phyloP scores from a whole-genome alignment of 2,329 filamentous ascomycete species.

The Parascedosporium putredinis region DNA sequence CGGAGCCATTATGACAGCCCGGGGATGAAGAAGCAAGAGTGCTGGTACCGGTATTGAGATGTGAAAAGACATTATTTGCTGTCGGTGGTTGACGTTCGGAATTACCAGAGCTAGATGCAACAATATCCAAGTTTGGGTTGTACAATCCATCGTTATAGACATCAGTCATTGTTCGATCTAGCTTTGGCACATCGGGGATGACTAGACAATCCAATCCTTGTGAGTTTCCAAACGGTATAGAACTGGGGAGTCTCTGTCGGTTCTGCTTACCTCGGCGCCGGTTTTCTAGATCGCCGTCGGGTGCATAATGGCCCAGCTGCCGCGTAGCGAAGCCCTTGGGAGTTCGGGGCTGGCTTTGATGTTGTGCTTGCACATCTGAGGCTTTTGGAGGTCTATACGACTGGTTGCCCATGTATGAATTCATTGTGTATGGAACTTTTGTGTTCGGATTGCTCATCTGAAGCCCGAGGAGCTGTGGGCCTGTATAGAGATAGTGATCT shows the following conservation, averaged over 20 bases:
- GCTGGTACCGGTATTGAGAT: too few species aligned
- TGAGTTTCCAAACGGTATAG: neutral
- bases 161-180: constrained; percentile 79
- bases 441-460: constrained; percentile 31
- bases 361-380: neutral
- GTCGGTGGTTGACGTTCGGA: constrained; percentile 33
- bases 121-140: constrained; percentile 56
- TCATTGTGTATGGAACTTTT: constrained; percentile 34
- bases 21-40: neutral
- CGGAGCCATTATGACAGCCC: neutral
- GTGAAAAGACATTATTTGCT: constrained; percentile 58
- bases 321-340: neutral
- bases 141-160: constrained; percentile 78
- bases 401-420: neutral
- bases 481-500: constrained; percentile 5
- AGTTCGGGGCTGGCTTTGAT: neutral
- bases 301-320: too few species aligned
- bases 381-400: neutral
- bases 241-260: neutral
- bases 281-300: too few species aligned
- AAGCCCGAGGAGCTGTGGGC: constrained; percentile 10
- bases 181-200: constrained; percentile 50
- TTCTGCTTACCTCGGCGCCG: neutral
- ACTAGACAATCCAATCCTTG: neutral
- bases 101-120: constrained; percentile 35